A percentile compares a stretch with the other conserved stretches of the same genome.
These are phyloP conservation scores for Tuber melanosporum DNA, from an alignment of 495 filamentous ascomycete species.

Conservation along the genomic window DNA sequence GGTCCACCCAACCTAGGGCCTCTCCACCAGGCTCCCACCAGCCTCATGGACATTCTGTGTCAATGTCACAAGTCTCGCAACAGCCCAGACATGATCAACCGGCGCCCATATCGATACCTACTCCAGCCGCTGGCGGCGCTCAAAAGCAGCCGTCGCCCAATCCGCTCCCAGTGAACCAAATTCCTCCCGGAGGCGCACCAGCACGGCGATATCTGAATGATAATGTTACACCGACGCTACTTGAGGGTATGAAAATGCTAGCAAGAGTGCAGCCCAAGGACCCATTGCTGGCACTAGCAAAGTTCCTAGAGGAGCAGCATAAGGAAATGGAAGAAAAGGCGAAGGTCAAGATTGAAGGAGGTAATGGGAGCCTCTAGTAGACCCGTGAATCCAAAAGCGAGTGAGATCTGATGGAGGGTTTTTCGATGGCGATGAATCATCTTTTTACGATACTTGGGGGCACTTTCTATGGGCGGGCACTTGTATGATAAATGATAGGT, in stretches of 20 bases:
- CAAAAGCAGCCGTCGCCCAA: conserved; percentile 43
- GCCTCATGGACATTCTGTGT: background rate
- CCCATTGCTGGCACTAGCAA: conserved; percentile 75
- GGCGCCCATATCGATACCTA: background rate
- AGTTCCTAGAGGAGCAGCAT: conserved; percentile 76
- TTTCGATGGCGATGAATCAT: background rate
- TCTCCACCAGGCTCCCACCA: background rate
- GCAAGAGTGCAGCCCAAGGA: conserved; percentile 78
- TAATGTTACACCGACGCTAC: conserved; percentile 72
- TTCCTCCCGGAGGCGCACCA: conserved; percentile 67
- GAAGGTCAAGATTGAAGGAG: conserved; percentile 32
- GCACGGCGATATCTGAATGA: conserved; percentile 83
- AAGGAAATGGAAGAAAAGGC: conserved; percentile 60
- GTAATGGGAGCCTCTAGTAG: conserved; percentile 9
- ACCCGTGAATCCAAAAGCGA: background rate
- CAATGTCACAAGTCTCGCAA: background rate
- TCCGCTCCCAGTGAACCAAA: conserved; percentile 51
- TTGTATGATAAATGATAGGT: background rate
- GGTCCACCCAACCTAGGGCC: conserved; percentile 7
- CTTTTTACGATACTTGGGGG: background rate
- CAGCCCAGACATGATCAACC: conserved; percentile 1
- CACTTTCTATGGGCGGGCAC: background rate
- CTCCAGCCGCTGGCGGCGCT: background rate
- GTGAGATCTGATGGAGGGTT: background rate
- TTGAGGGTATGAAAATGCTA: conserved; percentile 89